Evolutionary conservation across 2,329 filamentous ascomycete genomes (phyloP).

Genomic region (Metarhizium rileyi): DNA sequence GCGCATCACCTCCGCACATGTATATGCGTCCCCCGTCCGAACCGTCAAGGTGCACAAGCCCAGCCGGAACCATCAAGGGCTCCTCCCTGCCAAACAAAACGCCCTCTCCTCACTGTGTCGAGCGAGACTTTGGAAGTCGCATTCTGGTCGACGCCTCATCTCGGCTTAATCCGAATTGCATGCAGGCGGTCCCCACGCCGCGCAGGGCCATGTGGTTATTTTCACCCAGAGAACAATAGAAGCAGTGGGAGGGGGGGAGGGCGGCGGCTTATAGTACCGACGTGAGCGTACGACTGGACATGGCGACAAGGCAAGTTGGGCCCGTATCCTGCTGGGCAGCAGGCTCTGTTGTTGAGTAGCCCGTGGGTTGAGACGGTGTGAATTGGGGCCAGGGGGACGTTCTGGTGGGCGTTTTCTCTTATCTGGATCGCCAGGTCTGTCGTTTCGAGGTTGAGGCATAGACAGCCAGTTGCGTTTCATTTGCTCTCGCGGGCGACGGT

Average conservation of each 20-base stretch:
- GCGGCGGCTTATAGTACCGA: too few relatives aligned
- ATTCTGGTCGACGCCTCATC: too few relatives aligned
- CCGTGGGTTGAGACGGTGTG: conserved; percentile 22
- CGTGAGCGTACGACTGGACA: too few relatives aligned
- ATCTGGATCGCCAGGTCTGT: conserved; percentile 18
- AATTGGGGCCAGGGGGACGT: conserved; percentile 29
- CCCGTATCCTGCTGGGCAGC: too few relatives aligned
- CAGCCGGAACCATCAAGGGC: neutral
- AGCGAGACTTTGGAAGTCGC: too few relatives aligned
- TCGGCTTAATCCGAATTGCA: too few relatives aligned
- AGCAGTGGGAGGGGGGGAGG: too few relatives aligned
- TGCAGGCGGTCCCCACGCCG: too few relatives aligned
- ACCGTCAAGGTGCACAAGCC: neutral
- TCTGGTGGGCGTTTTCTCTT: conserved; percentile 32
- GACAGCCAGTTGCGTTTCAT: conserved; percentile 16
- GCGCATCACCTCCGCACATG: conserved; percentile 22
- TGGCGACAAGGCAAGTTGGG: neutral
- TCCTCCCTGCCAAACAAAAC: too few relatives aligned
- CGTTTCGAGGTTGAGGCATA: conserved; percentile 12
- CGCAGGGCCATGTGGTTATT: too few relatives aligned
- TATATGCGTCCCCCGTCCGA: conserved; percentile 9
- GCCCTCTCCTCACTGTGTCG: too few relatives aligned
- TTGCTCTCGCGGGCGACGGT: conserved; percentile 28
- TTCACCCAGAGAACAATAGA: too few relatives aligned
- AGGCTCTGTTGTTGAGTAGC: conserved; percentile 15